Base-by-base conservation (phyloP, 169 alveolate genomes). In the Condylostoma magnum region DNA sequence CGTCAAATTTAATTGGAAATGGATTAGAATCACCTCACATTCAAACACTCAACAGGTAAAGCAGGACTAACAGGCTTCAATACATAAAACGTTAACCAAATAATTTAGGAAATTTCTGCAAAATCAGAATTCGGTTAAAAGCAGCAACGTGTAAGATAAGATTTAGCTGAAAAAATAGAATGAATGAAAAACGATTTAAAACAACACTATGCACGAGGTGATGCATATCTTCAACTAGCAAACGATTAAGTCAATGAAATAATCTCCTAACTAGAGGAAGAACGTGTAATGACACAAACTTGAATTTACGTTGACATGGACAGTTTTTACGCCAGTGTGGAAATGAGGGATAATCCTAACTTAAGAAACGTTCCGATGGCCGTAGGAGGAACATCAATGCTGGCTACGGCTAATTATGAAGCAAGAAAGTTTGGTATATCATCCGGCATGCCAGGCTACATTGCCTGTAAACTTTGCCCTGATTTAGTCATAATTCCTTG, bases 261-360 rank as follows among this genome's bases (percentile, higher is more conserved):
- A 56, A 58, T 83, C 37, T 72, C 69, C 60, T 50, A 56, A 44
- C 48, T 79, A 18, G 82, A 84, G 57, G 57, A 67, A 10, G 72
- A 86, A 69, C 48, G 85, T 30, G 69, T 72, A 6, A 37, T 76
- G 5, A 78, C 74, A 51, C 75, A 93, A 80, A 78, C 90, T 20
- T 92, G 97, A 95, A 69, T 85, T 38, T 93, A 92, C 79, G 71
- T 93, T 51, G 97, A 93, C 66, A 93, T 93, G 95, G 97, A 93
- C 72, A 93, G 90, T 96, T 93, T 93, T 83, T 93, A 81, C 57
- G 96, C 95, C 5, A 94, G 95, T 27, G 93, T 92, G 10, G 97
- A 90, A 82, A 77, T 93, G 22, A 67, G 89, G 65, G 96, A 93
- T 54, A 63, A 89, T 25, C 97, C 97, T 1, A 51, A 68, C n/a